A percentile compares a stretch with the other conserved stretches of the same genome.
Evolutionary conservation across 1,284 basidiomycete genomes (phyloP).

Genomic region (Sphagnurus paluster): DNA sequence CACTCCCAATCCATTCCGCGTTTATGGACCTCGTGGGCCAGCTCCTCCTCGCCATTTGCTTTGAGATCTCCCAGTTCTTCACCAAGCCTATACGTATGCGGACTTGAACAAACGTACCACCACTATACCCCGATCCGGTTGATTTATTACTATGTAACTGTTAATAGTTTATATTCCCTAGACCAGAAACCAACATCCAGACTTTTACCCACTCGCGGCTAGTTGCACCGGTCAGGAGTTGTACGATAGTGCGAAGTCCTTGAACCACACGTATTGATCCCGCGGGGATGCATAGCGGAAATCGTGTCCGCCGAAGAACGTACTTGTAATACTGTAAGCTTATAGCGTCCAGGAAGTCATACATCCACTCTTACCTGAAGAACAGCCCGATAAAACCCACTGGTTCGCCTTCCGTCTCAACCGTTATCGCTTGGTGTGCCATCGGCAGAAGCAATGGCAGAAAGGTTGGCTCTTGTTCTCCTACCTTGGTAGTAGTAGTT

Average conservation of each 20-base stretch:
- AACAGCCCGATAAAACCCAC: constrained; percentile 68
- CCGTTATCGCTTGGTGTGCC: not conserved
- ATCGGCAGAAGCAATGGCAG: not conserved
- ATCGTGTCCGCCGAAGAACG: constrained; percentile 80
- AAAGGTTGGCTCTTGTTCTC: not conserved
- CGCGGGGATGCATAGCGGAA: constrained; percentile 61
- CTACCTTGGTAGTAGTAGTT: not conserved
- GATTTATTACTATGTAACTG: not conserved
- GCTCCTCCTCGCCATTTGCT: constrained; percentile 75
- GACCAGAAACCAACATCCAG: not conserved
- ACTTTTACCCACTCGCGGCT: not conserved
- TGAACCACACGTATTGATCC: constrained; percentile 77
- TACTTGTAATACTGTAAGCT: constrained; percentile 41
- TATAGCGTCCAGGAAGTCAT: not conserved
- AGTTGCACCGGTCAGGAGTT: constrained; percentile 18
- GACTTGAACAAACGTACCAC: no score
- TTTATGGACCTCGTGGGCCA: constrained; percentile 93
- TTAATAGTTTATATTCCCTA: not conserved
- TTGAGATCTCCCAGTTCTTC: constrained; percentile 55
- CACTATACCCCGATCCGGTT: no score
- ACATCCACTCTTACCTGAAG: constrained; percentile 54
- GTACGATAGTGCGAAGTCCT: constrained; percentile 51
- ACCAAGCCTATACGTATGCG: constrained; percentile 2
- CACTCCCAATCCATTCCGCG: constrained; percentile 88
- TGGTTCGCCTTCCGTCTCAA: constrained; percentile 20